A percentile compares a stretch with the other conserved stretches of the same genome.
phyloP scores from a whole-genome alignment of 2,329 filamentous ascomycete genomes.

The Thielaviopsis euricoi region DNA sequence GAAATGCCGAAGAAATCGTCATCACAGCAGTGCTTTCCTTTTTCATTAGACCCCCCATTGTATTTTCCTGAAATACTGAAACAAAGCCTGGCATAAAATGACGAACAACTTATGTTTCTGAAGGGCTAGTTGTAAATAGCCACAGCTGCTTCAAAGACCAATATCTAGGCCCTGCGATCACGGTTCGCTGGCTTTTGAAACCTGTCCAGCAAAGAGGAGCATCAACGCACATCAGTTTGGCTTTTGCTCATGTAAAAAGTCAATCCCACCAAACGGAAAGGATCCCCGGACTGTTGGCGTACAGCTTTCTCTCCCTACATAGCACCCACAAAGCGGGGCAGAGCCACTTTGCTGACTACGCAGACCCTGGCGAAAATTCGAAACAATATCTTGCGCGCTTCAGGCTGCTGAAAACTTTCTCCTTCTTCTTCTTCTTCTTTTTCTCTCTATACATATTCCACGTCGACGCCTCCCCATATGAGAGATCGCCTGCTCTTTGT shows the following conservation, averaged over 20 bases:
- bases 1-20: neutral
- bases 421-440: constrained; percentile 20
- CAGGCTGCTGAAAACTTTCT: constrained; percentile 11
- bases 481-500: constrained; percentile 13
- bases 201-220: too few relatives aligned
- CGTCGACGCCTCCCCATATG: constrained; percentile 20
- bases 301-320: neutral
- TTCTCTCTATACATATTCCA: constrained; percentile 33
- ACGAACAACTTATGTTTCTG: neutral
- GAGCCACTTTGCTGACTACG: constrained; percentile 5
- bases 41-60: neutral
- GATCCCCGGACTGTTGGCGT: neutral
- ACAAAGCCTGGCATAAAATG: neutral
- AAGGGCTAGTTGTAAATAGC: too few relatives aligned
- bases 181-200: neutral
- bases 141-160: neutral
- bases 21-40: neutral
- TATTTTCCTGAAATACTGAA: neutral
- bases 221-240: neutral
- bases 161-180: neutral
- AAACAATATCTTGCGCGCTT: constrained; percentile 3
- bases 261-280: neutral
- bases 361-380: neutral
- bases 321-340: neutral
- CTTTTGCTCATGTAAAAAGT: neutral